These are phyloP conservation scores for Phytophthora uliginosa DNA, from an alignment of 352 stramenopile species.

Conservation along the genomic window DNA sequence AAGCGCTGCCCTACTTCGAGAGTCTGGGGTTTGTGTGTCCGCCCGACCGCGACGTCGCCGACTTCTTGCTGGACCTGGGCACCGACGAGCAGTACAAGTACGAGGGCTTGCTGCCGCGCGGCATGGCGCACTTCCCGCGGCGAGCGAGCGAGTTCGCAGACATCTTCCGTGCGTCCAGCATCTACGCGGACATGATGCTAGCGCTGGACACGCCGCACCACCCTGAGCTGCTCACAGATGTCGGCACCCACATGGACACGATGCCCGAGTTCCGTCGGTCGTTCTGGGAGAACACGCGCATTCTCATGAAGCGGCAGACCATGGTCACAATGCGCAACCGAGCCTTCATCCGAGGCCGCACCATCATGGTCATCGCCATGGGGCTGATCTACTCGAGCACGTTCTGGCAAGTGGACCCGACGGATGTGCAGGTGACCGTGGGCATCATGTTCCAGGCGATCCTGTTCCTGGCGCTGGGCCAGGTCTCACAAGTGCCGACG, in stretches of 20 bases:
- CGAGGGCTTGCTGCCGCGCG: constrained; percentile 16
- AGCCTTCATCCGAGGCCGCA: constrained; percentile 37
- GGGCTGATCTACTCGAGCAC: constrained; percentile 41
- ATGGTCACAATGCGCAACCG: constrained; percentile 57
- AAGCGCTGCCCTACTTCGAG: constrained; percentile 58
- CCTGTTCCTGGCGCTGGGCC: constrained; percentile 74
- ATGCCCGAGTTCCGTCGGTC: constrained; percentile 40
- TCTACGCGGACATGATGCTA: constrained; percentile 26
- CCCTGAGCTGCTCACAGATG: constrained; percentile 22
- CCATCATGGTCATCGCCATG: constrained; percentile 61
- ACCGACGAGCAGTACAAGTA: constrained; percentile 47
- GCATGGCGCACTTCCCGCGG: constrained; percentile 19
- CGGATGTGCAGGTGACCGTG: constrained; percentile 43
- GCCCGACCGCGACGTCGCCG: constrained; percentile 41
- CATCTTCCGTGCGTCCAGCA: constrained; percentile 56
- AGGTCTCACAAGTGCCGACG: constrained; percentile 55
- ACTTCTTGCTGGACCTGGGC: constrained; percentile 55
- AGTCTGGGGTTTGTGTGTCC: constrained; percentile 41
- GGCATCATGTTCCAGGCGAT: constrained; percentile 79
- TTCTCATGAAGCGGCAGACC: constrained; percentile 38
- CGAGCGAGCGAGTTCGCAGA: constrained; percentile 35
- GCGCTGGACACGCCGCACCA: constrained; percentile 24
- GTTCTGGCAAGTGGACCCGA: constrained; percentile 47
- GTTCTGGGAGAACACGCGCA: constrained; percentile 44
- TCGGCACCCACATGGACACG: constrained; percentile 28